These are phyloP conservation scores for Aspergillus pseudotamarii DNA, from an alignment of 2,329 filamentous ascomycete species.

Conservation along the genomic window DNA sequence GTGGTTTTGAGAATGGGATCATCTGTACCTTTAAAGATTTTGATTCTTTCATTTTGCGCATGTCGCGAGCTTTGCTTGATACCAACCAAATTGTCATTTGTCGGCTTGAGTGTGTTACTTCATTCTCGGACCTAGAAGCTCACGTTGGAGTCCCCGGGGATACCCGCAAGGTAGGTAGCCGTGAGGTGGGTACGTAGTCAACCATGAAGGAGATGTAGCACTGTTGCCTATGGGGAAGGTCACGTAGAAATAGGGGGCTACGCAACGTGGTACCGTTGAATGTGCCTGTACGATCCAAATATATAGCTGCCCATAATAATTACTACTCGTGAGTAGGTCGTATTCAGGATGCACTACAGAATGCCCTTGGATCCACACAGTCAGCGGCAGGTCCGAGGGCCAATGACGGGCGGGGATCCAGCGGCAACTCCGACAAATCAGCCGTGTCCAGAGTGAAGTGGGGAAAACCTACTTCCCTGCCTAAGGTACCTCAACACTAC, in stretches of 20 bases:
- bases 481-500: too few relatives aligned
- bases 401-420: neutral
- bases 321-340: too few relatives aligned
- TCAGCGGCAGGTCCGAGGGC: neutral
- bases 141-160: neutral
- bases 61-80: neutral
- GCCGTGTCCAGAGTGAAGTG: neutral
- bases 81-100: conserved; percentile 1
- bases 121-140: neutral
- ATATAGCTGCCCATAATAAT: too few relatives aligned
- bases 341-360: neutral
- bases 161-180: neutral
- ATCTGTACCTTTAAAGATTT: neutral
- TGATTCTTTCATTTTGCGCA: neutral
- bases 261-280: neutral
- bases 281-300: neutral
- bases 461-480: neutral
- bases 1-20: neutral
- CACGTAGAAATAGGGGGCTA: neutral
- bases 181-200: neutral
- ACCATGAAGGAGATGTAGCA: neutral
- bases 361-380: neutral
- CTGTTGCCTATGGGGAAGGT: neutral
- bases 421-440: neutral
- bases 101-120: neutral